Evolutionary conservation across 257 asterid species (phyloP), one percentile per base, ranked within the genome.

Genomic region (Nicotiana noctiflora): DNA sequence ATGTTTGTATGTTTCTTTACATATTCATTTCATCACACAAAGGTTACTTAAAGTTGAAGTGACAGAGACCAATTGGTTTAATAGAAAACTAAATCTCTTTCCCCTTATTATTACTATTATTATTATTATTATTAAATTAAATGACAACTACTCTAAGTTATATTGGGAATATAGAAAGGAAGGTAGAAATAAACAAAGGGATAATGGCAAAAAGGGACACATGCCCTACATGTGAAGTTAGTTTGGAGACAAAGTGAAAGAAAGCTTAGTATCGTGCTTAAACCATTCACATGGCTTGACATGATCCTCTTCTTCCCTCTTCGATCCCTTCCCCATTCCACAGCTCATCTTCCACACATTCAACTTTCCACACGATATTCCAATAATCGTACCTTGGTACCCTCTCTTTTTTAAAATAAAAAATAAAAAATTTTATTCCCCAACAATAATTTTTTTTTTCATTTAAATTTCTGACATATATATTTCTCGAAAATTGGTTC

Each of bases 261-360:
- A 46, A 72, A 49, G 53, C 53, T 49, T 49, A 49, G 17, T 0
- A 12, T 37, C 53, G 53, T 46, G 60, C 60, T 46, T 72, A 72
- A 72, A 72, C 49, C 78, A 72, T 46, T 72, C 78, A 72, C 78
- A 72, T 72, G 60, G 40, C 78, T 7, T 21, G 60, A 72, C 60
- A 46, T 72, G 13, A 68, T 72, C 59, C 21, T 44, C 37, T 23
- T 72, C 37, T 11, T 46, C 12, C 3, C 53, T 15, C 53, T 49
- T 17, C 5, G 4, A 49, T 49, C 15, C 53, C 53, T 0, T 49
- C 29, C 60, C 13, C 37, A 23, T 70, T 72, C 78, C 78, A 72
- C 78, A 72, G 60, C 78, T 72, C 78, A 72, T 72, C 78, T 21
- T 46, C 77, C 77, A 72, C 59, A 23, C 1, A 60, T 60, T 60